Base-by-base conservation (phyloP, 495 filamentous ascomycete species). In the Parathielavia appendiculata region DNA sequence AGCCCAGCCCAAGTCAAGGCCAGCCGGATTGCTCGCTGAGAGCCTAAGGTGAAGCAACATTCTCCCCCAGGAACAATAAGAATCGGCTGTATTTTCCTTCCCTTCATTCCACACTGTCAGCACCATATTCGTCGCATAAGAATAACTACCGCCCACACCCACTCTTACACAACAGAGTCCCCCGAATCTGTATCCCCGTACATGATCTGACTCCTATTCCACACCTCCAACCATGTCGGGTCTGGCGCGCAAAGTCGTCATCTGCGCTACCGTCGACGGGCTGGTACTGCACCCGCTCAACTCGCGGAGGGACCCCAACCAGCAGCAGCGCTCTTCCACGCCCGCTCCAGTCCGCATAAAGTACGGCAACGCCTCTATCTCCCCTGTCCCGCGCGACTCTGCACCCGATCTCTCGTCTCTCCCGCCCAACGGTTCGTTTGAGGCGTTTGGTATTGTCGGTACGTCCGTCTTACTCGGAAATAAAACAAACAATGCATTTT, bases 401-500 rank as follows among this genome's bases (percentile, higher is more conserved):
- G 59, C 60, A 10, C 63, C 69, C 1, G 74, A 75, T 10, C 59
- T 63, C 1, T 55, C 68, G 32, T 11, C 46, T 1, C 47, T 43
- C 5, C 70, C 63, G 49, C 61, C 73, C 19, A 69, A 70, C 51
- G 70, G 69, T 35, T 75, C 73, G 48, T 78, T 96, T 44, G 93
- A 97, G 64, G 81, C 83, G 13, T 86, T 91, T 73, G 92, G 93
- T 14, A 82, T 97, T 48, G 82, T 95, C 68, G 92, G 92, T 96
- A 77, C 36, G 52, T 26, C 22, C 43, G 43, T 23, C 36, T 16
- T 35, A 38, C 44, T 14, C 34, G 52, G 55, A 48, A 19, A 41
- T 19, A 51, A 11, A 49, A 62, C 19, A 60, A 30, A 44, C 43
- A 30, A 17, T n/a, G n/a, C n/a, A n/a, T n/a, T n/a, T n/a, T n/a